Percentiles rank a stretch among this genome's conserved stretches.
Evolutionary conservation across 306 rosid genomes (phyloP).

Genomic region (Canavalia ensiformis): DNA sequence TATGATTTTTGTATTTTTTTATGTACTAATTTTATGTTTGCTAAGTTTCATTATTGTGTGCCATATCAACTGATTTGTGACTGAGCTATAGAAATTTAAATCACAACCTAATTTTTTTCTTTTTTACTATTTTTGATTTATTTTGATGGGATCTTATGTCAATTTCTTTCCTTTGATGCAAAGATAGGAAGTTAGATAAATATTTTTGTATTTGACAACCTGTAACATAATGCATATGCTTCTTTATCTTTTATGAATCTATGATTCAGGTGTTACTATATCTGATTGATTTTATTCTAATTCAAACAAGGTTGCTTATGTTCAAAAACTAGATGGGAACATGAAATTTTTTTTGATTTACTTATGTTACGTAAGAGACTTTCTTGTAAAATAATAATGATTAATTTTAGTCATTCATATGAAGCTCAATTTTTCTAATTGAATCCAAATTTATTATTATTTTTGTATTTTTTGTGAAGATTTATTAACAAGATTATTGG

Average conservation of each 20-base stretch:
- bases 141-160: neutral
- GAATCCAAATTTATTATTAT: neutral
- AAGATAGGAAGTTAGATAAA: constrained; percentile 9
- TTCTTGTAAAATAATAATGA: constrained; percentile 1
- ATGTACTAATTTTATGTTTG: constrained; percentile 5
- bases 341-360: neutral
- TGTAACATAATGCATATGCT: neutral
- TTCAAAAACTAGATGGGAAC: neutral
- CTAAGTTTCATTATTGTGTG: neutral
- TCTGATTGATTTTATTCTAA: neutral
- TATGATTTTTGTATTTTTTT: neutral
- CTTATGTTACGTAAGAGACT: neutral
- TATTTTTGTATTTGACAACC: constrained; percentile 13
- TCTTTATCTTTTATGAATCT: constrained; percentile 3
- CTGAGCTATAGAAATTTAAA: neutral
- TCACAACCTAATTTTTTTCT: neutral
- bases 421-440: too few species aligned
- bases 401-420: neutral
- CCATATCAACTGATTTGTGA: neutral
- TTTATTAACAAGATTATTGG: neutral
- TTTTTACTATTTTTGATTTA: neutral
- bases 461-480: neutral
- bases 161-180: neutral
- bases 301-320: neutral
- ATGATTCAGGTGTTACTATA: neutral